Conservation (phyloP, 345 rosid species). For the Eucalyptus erythrocorys region DNA sequence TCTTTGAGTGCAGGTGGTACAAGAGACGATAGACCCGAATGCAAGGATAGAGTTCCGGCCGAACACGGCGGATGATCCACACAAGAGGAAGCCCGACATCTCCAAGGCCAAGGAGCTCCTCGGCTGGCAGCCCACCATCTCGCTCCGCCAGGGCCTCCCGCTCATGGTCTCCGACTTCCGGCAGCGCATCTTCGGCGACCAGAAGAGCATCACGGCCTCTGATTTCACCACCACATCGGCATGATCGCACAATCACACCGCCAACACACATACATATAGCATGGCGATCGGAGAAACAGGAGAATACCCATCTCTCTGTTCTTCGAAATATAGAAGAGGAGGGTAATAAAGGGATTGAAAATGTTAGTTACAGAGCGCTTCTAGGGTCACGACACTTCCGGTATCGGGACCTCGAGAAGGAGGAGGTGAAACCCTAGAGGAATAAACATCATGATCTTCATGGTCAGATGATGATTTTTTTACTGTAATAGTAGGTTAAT, state of each 20-base stretch:
- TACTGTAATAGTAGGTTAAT: not conserved
- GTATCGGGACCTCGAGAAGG: not conserved
- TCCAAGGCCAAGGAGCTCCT: slow-evolving; percentile 65
- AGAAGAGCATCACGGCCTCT: not conserved
- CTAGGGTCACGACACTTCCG: not conserved
- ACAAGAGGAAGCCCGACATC: slow-evolving; percentile 83
- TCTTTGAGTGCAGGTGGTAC: slow-evolving; percentile 43
- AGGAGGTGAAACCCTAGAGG: not conserved
- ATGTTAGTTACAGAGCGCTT: not conserved
- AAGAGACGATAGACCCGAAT: slow-evolving; percentile 66
- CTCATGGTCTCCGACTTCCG: slow-evolving; percentile 73
- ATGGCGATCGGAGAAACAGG: not conserved
- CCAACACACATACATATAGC: not conserved
- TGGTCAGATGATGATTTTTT: not conserved
- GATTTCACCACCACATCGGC: not conserved
- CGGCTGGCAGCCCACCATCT: slow-evolving; percentile 64
- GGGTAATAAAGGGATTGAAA: not conserved
- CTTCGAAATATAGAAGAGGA: not conserved
- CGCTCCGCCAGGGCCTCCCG: slow-evolving; percentile 75
- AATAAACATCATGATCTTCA: not conserved
- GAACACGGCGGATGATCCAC: slow-evolving; percentile 86
- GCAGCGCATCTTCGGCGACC: slow-evolving; percentile 61
- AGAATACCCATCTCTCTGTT: not conserved
- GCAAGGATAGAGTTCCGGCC: slow-evolving; percentile 82
- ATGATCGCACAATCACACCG: not conserved